Conservation (phyloP, 371 early-diverging fungal genomes). For the Mortierella sp. region DNA sequence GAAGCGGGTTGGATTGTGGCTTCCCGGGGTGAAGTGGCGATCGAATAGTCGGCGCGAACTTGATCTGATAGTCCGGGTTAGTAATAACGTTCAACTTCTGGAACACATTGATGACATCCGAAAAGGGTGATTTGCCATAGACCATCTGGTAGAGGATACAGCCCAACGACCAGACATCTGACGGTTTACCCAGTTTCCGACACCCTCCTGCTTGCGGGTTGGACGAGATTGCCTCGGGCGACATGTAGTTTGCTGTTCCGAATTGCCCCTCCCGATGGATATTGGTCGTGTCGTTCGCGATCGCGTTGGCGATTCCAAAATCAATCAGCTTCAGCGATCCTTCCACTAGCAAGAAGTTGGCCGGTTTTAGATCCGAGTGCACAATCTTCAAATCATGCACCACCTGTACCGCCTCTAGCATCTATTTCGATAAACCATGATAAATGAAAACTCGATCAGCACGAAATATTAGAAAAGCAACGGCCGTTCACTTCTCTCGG, state of each 20-base stretch:
- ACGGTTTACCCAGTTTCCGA: slow-evolving; percentile 72
- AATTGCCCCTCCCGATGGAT: slow-evolving; percentile 91
- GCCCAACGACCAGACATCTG: slow-evolving; percentile 99
- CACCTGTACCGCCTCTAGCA: slow-evolving; percentile 92
- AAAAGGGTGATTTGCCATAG: slow-evolving; percentile 93
- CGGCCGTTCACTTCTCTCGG: background rate
- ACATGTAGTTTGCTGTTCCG: slow-evolving; percentile 98
- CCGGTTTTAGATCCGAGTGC: slow-evolving; percentile 98
- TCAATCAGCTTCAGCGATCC: slow-evolving; percentile 95
- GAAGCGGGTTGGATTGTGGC: background rate
- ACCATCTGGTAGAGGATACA: slow-evolving; percentile 98
- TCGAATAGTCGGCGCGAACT: slow-evolving; percentile 63
- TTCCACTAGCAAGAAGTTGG: slow-evolving; percentile 90
- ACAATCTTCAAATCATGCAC: slow-evolving; percentile 93
- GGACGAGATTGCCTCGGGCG: slow-evolving; percentile 86
- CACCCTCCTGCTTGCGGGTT: slow-evolving; percentile 21
- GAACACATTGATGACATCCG: slow-evolving; percentile 69
- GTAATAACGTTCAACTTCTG: slow-evolving; percentile 81
- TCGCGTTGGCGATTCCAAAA: slow-evolving; percentile 98
- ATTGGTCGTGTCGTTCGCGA: slow-evolving; percentile 96
- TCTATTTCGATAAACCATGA: slow-evolving; percentile 64
- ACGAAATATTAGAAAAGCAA: background rate
- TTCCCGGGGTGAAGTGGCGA: slow-evolving; percentile 34
- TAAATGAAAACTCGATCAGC: background rate
- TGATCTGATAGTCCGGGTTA: slow-evolving; percentile 73